Evolutionary conservation across 805 yeast species (phyloP).

Genomic region (Ogataea saltuana): DNA sequence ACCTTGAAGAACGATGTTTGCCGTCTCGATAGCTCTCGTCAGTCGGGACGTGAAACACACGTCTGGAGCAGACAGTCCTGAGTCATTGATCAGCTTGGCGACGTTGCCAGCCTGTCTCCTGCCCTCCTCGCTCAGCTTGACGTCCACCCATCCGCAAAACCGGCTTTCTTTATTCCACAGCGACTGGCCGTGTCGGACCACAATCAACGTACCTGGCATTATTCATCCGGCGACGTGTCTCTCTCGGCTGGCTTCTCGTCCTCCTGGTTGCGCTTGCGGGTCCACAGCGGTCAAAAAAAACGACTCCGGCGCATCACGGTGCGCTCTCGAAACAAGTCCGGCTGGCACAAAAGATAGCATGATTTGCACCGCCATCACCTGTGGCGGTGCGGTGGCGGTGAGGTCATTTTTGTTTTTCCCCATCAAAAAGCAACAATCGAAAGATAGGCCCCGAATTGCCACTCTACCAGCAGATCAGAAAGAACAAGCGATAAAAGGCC

Average conservation of each 20-base stretch:
- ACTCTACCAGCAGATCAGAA: too few species aligned
- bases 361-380: constrained; percentile 1
- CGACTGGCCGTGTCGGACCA: constrained; percentile 83
- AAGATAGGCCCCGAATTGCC: too few species aligned
- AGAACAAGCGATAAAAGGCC: too few species aligned
- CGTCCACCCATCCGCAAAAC: constrained; percentile 88
- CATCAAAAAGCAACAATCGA: constrained; percentile 1
- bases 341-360: background rate
- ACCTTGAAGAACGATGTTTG: constrained; percentile 60
- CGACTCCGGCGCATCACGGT: too few species aligned
- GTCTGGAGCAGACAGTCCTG: constrained; percentile 47
- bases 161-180: constrained; percentile 73
- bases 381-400: too few species aligned
- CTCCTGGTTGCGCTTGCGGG: too few species aligned
- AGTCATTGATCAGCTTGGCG: constrained; percentile 56
- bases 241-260: too few species aligned
- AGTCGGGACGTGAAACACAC: constrained; percentile 69
- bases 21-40: constrained; percentile 74
- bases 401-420: background rate
- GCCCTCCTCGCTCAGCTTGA: constrained; percentile 66
- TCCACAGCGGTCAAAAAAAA: background rate
- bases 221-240: constrained; percentile 2
- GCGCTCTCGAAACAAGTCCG: constrained; percentile 3
- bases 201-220: constrained; percentile 41
- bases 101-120: constrained; percentile 65